Evolutionary conservation across 192 early-diverging fungal genomes (phyloP), one percentile per base, ranked within the genome.

Genomic region (Linnemannia zychae): DNA sequence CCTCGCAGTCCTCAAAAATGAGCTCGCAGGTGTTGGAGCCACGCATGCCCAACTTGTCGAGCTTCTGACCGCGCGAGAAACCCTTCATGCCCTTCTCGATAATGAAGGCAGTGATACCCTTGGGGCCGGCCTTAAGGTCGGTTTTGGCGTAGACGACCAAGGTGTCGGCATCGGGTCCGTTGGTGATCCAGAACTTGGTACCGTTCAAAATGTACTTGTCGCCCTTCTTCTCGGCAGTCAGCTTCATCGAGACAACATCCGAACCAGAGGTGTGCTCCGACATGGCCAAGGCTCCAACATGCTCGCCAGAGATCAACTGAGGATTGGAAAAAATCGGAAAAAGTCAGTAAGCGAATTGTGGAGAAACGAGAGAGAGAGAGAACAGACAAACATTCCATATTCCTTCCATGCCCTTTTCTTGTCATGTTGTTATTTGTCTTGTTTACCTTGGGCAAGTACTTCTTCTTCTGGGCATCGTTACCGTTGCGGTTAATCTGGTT

Each of bases 141-240:
- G 97, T 98, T 89, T 98, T 99, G 36, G 97, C 97, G 81, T 98
- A 99, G 16, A 98, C 96, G 18, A 99, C 95, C 60, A 99, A 82
- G 7, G 94, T 94, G 79, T 98, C 91, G 31, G 96, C 96, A 87
- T 97, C 97, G 17, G 96, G 96, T 12, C 95, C 96, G 89, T 99
- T 99, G 48, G 98, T 99, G 88, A 99, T 99, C 98, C 98, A 99
- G 89, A 97, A 93, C 89, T 98, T 98, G 80, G 93, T 96, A 0
- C 96, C 96, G 85, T 97, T 97, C 57, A 97, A 79, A 17, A 97
- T 87, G 84, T 97, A 99, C 18, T 78, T 77, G 84, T 97, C 95
- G 18, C 96, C 96, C 76, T 94, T 94, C 87, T 93, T 93, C 12
- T 96, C 95, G 0, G 98, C 98, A 9, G 87, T 84, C 34, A 97